Percentiles rank a stretch among this genome's conserved stretches.
These are phyloP conservation scores for Talaromyces sp. DNA, from an alignment of 2,329 filamentous ascomycete genomes.

Conservation along the genomic window DNA sequence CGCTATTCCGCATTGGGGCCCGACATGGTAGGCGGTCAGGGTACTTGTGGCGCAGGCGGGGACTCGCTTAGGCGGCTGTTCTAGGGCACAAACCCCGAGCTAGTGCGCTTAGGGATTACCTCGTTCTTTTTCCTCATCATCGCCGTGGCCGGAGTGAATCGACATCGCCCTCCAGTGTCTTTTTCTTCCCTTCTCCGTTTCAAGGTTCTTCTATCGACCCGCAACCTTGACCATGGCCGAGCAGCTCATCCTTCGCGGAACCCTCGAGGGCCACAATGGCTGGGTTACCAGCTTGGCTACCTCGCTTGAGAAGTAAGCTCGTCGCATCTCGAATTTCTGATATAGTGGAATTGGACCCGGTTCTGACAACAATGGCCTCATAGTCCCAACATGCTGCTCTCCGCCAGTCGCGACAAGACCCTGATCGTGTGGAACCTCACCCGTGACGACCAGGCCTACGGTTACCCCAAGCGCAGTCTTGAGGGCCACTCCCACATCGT, in stretches of 20 bases:
- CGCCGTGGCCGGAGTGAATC: conserved; percentile 26
- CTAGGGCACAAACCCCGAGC: conserved; percentile 19
- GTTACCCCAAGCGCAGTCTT: conserved; percentile 98
- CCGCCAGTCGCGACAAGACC: conserved; percentile 94
- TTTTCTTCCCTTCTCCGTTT: conserved; percentile 24
- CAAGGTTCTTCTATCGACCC: conserved; percentile 35
- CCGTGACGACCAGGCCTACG: conserved; percentile 96
- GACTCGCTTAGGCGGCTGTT: conserved; percentile 14
- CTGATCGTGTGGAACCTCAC: conserved; percentile 99
- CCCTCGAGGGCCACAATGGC: conserved; percentile 98
- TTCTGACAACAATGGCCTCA: conserved; percentile 32
- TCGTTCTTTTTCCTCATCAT: conserved; percentile 28
- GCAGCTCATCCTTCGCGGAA: conserved; percentile 93
- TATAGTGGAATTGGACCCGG: conserved; percentile 13
- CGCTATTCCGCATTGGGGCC: not conserved
- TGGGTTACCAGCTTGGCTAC: conserved; percentile 99
- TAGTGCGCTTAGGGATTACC: conserved; percentile 37
- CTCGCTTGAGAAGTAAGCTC: conserved; percentile 90
- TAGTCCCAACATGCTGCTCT: conserved; percentile 99
- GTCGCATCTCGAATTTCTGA: conserved; percentile 15
- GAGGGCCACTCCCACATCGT: conserved; percentile 99
- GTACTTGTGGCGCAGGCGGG: not conserved
- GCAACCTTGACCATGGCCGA: conserved; percentile 65
- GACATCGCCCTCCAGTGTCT: conserved; percentile 35
- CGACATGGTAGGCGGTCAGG: conserved; percentile 1